Percentiles rank a stretch among this genome's conserved stretches.
These are phyloP conservation scores for Ceratobasidium sp. DNA, from an alignment of 1,284 basidiomycete genomes.

Conservation along the genomic window DNA sequence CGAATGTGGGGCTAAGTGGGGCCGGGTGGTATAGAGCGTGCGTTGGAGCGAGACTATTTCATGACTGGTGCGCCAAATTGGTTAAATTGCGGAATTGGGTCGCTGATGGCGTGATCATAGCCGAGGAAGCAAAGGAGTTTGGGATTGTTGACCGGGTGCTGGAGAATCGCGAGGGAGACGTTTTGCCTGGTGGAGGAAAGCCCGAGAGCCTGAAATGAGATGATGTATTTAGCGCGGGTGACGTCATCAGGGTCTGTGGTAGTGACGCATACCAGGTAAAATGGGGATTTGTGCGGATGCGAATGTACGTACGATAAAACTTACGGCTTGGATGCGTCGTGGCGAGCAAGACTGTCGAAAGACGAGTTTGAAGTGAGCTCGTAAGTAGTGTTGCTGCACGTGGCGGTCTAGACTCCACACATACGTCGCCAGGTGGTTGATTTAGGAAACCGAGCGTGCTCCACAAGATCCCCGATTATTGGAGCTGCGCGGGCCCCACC, in stretches of 20 bases:
- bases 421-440: not conserved
- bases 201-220: slow-evolving; percentile 1
- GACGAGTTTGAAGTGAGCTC: not conserved
- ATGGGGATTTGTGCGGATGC: not conserved
- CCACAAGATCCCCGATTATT: slow-evolving; percentile 20
- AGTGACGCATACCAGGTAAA: slow-evolving; percentile 1
- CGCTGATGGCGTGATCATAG: slow-evolving; percentile 52
- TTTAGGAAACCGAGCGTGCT: slow-evolving; percentile 5
- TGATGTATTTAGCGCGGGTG: not conserved
- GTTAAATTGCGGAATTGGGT: slow-evolving; percentile 43
- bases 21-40: slow-evolving; percentile 63
- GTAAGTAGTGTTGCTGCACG: not conserved
- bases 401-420: slow-evolving; percentile 1
- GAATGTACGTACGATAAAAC: not conserved
- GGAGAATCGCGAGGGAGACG: slow-evolving; percentile 52
- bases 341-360: not conserved
- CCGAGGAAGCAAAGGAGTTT: slow-evolving; percentile 85
- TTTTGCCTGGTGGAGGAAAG: not conserved
- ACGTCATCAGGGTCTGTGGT: slow-evolving; percentile 14
- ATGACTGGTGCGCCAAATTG: slow-evolving; percentile 74
- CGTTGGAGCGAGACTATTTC: slow-evolving; percentile 92
- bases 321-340: not conserved
- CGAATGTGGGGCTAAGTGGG: slow-evolving; percentile 35
- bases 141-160: slow-evolving; percentile 91
- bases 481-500: slow-evolving; percentile 5